A percentile compares a stretch with the other conserved stretches of the same genome.
Evolutionary conservation across 192 early-diverging fungal species (phyloP).

Genomic region (Polychytrium aggregatum): DNA sequence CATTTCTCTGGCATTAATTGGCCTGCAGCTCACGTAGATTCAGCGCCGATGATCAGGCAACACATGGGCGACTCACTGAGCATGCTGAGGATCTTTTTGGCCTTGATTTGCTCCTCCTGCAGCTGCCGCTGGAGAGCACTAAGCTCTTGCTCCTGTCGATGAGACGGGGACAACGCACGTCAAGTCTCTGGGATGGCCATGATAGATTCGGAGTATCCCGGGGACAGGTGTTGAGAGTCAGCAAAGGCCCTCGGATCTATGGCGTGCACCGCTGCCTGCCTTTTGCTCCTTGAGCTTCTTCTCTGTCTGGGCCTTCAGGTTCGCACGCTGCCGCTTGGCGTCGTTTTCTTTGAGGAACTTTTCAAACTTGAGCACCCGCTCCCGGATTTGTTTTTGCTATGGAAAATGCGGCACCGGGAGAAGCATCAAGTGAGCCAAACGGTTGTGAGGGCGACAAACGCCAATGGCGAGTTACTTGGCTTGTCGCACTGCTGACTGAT

Average conservation of each 20-base stretch:
- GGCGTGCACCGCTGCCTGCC: slow-evolving; percentile 13
- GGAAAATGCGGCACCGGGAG: too few relatives aligned
- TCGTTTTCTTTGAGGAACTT: slow-evolving; percentile 58
- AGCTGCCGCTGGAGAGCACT: slow-evolving; percentile 21
- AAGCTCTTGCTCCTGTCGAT: slow-evolving; percentile 39
- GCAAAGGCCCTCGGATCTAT: too few relatives aligned
- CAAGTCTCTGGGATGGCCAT: too few relatives aligned
- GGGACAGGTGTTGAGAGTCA: too few relatives aligned
- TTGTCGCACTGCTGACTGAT: too few relatives aligned
- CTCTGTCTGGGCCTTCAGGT: slow-evolving; percentile 41
- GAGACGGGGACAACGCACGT: too few relatives aligned
- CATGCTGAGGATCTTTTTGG: slow-evolving; percentile 25
- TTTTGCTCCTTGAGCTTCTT: slow-evolving; percentile 43
- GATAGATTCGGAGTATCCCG: too few relatives aligned
- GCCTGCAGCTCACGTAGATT: too few relatives aligned
- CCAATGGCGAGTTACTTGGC: too few relatives aligned
- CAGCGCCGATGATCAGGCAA: too few relatives aligned
- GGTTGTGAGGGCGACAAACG: not conserved
- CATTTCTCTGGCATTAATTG: too few relatives aligned
- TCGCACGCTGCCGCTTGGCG: slow-evolving; percentile 48
- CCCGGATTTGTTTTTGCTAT: slow-evolving; percentile 52
- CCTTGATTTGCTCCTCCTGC: slow-evolving; percentile 29
- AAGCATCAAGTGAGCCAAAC: not conserved
- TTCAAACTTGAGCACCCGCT: slow-evolving; percentile 52
- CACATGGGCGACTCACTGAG: slow-evolving; percentile 26